Base-by-base conservation (phyloP, 306 rosid genomes). In the Coriaria nepalensis region DNA sequence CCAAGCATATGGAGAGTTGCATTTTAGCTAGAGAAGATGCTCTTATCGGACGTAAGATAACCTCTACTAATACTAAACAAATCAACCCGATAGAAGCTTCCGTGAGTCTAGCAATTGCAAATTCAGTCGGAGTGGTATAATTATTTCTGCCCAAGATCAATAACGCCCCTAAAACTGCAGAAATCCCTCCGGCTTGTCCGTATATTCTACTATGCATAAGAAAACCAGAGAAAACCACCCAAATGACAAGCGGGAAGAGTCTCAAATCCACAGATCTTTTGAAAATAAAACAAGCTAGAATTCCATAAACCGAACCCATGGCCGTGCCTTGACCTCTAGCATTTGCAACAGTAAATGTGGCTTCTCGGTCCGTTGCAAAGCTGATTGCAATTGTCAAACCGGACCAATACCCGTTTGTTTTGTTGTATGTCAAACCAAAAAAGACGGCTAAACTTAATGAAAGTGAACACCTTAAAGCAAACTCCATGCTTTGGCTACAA, bases 291-390 rank as follows among this genome's bases (percentile, higher is more conserved):
- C 78, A 61, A 13, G 81, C 72, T 37, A 88, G 11, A 42, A 81
- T 55, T 40, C 96, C 95, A 11, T 76, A 83, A 59, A 81, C 54
- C 36, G 93, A 76, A 37, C 96, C 95, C 66, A 83, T 66, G 9
- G 84, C 80, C 1, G 93, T 84, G 45, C 93, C 93, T 59, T 81
- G 93, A 7, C 67, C 83, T 62, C 95, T 69, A 10, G 86, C 86
- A 59, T 81, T 88, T 13, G 86, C 71, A 9, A 68, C 64, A 0
- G 68, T 62, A 43, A 88, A 84, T 33, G 72, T 77, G 35, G 95
- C 75, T 39, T 84, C 86, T 14, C 79, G 47, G 46, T 74, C 78
- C 1, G 80, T 68, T 42, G 45, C 67, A 6, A 78, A 76, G 51
- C 87, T 70, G 37, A 74, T 65, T 32, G 95, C 80, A 9, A 88